phyloP scores from a whole-genome alignment of 2,329 filamentous ascomycete genomes.

The Fusarium hainanense region DNA sequence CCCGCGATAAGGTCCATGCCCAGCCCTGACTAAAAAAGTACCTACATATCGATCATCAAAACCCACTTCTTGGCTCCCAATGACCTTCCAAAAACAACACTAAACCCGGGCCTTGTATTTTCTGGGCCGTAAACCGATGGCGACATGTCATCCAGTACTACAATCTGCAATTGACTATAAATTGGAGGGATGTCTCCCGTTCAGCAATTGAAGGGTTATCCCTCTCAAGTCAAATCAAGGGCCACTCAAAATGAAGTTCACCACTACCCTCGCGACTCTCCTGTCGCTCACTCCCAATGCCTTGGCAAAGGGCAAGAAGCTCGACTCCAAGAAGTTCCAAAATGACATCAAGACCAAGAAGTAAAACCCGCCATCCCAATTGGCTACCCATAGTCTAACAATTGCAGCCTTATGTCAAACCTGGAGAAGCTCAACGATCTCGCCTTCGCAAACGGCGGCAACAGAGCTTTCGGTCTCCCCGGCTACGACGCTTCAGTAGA shows the following conservation, averaged over 20 bases:
- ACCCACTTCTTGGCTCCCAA: neutral
- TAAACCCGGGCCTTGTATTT: slow-evolving; percentile 6
- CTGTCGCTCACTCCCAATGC: slow-evolving; percentile 18
- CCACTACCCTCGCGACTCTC: slow-evolving; percentile 10
- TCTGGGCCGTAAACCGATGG: neutral
- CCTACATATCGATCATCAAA: neutral
- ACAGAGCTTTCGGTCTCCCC: slow-evolving; percentile 63
- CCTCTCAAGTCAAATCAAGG: neutral
- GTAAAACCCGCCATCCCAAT: neutral
- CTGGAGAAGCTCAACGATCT: slow-evolving; percentile 35
- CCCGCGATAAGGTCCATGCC: slow-evolving; percentile 3
- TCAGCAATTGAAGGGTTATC: too few relatives aligned
- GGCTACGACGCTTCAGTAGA: slow-evolving; percentile 62
- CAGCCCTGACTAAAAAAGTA: neutral
- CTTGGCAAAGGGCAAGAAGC: slow-evolving; percentile 19
- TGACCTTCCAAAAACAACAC: slow-evolving; percentile 34
- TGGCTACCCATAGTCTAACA: neutral
- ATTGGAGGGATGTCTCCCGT: neutral
- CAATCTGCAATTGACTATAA: neutral
- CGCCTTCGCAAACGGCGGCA: slow-evolving; percentile 57
- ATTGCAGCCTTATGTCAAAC: slow-evolving; percentile 22
- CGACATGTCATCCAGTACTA: too few relatives aligned
- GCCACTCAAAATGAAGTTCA: slow-evolving; percentile 13
- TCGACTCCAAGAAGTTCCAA: slow-evolving; percentile 32
- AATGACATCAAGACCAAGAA: slow-evolving; percentile 33